These are phyloP conservation scores for Cladosporium sp. DNA, from an alignment of 2,329 filamentous ascomycete species.

Conservation along the genomic window DNA sequence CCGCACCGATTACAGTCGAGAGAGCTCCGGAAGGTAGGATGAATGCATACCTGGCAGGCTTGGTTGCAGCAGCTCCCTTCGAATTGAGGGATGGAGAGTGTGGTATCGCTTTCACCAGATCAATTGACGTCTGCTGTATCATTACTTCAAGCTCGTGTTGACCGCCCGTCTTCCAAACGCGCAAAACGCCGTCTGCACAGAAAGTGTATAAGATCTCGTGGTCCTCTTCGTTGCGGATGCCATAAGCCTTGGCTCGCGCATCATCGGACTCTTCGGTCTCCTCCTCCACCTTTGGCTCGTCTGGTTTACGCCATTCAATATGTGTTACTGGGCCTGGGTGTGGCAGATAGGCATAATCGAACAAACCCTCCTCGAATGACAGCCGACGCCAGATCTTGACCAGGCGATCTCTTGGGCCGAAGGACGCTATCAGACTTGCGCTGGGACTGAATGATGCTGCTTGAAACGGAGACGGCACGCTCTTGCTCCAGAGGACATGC, in stretches of 20 bases:
- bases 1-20: constrained; percentile 58
- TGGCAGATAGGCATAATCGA: constrained; percentile 86
- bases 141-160: constrained; percentile 67
- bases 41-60: constrained; percentile 63
- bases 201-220: constrained; percentile 90
- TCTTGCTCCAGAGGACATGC: constrained; percentile 64
- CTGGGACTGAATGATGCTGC: constrained; percentile 80
- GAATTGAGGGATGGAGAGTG: constrained; percentile 33
- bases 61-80: neutral
- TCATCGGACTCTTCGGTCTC: constrained; percentile 60
- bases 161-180: constrained; percentile 79
- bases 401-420: constrained; percentile 71
- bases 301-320: constrained; percentile 71
- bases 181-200: constrained; percentile 72
- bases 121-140: constrained; percentile 74
- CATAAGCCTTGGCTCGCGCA: constrained; percentile 42
- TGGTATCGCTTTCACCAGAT: constrained; percentile 66
- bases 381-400: constrained; percentile 91
- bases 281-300: constrained; percentile 33
- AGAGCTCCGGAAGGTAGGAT: constrained; percentile 81
- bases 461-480: constrained; percentile 68
- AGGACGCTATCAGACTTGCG: constrained; percentile 78
- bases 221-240: constrained; percentile 27
- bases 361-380: constrained; percentile 80
- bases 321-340: constrained; percentile 78